Conservation (phyloP, 1,284 basidiomycete genomes). For the Rhodotorula sp. region DNA sequence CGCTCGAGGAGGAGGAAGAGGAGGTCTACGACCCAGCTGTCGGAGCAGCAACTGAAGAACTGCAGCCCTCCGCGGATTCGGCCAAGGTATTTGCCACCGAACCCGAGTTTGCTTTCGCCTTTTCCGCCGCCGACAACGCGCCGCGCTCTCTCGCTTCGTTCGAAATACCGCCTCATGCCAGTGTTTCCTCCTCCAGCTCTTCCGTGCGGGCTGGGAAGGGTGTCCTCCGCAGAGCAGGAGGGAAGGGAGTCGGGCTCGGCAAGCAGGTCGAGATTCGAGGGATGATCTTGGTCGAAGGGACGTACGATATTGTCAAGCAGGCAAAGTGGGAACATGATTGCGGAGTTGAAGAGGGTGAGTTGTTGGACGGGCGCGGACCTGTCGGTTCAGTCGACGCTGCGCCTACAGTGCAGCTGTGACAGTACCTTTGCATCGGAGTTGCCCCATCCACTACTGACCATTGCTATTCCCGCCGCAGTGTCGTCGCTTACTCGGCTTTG, state of each 20-base stretch:
- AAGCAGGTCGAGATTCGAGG: conserved; percentile 10
- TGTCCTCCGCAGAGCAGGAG: background rate
- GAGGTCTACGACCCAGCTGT: background rate
- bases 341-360: conserved; percentile 21
- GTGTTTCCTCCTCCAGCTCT: too few species aligned
- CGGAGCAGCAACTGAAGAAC: background rate
- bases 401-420: too few species aligned
- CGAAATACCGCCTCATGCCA: too few species aligned
- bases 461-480: conserved; percentile 6
- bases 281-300: conserved; percentile 38
- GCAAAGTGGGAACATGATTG: conserved; percentile 24
- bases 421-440: too few species aligned
- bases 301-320: conserved; percentile 41
- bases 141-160: too few species aligned
- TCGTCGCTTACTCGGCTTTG: conserved; percentile 20
- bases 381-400: background rate
- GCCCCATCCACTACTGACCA: too few species aligned
- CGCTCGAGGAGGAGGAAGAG: background rate
- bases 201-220: too few species aligned
- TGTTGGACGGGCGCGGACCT: background rate
- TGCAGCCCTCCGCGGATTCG: background rate
- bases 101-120: too few species aligned
- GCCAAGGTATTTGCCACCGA: too few species aligned
- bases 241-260: background rate
- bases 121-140: too few species aligned